Percentiles rank a stretch among this genome's conserved stretches.
Evolutionary conservation across 257 asterid species (phyloP).

Genomic region (Ajuga chamaepitys): DNA sequence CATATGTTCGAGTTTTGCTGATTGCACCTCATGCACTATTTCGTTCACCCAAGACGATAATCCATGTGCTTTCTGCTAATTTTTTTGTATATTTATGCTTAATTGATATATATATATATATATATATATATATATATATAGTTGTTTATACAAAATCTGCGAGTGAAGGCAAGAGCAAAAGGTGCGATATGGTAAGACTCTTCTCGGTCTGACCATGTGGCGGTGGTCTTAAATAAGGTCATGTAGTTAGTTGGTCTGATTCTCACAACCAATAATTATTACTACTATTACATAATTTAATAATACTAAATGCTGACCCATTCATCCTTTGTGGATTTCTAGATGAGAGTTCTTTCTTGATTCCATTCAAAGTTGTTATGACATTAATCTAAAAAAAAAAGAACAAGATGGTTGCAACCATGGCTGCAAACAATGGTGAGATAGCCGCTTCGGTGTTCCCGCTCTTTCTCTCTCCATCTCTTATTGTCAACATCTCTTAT

Average conservation of each 20-base stretch:
- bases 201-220: conserved; percentile 19
- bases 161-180: conserved; percentile 8
- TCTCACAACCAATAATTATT: background rate
- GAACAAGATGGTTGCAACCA: too few relatives aligned
- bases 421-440: too few relatives aligned
- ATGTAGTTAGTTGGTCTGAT: conserved; percentile 36
- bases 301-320: conserved; percentile 12
- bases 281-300: background rate
- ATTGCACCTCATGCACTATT: conserved; percentile 88
- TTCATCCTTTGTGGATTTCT: conserved; percentile 6
- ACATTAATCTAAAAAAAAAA: too few relatives aligned
- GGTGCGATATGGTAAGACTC: conserved; percentile 10
- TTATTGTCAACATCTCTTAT: too few relatives aligned
- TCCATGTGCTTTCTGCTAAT: conserved; percentile 6
- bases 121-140: too few relatives aligned
- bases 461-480: too few relatives aligned
- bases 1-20: conserved; percentile 83
- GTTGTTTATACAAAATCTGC: conserved; percentile 6
- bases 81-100: conserved; percentile 1
- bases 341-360: background rate
- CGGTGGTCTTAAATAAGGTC: conserved; percentile 42
- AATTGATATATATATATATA: conserved; percentile 4
- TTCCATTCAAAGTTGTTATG: background rate
- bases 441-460: too few relatives aligned
- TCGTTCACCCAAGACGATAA: conserved; percentile 77